phyloP scores from a whole-genome alignment of 2,329 filamentous ascomycete species.

The Aspergillus versicolor region DNA sequence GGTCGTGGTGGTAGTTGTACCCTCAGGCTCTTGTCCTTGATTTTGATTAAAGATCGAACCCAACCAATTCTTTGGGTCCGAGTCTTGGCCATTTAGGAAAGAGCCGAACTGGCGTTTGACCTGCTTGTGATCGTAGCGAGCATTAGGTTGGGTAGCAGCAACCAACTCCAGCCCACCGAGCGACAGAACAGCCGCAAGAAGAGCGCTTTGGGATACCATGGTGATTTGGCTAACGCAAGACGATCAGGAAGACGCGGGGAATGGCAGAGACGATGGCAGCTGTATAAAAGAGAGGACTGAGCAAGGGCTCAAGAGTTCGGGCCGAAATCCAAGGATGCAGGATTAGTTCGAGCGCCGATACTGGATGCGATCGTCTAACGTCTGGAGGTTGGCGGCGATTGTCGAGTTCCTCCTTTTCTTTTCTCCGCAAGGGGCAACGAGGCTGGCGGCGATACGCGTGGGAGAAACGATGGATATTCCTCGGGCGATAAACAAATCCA shows the following conservation, averaged over 20 bases:
- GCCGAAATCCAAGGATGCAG: conserved; percentile 6
- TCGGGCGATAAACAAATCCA: conserved; percentile 16
- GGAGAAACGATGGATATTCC: conserved; percentile 1
- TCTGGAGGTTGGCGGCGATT: not conserved
- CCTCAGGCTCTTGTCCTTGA: not conserved
- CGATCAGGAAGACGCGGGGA: conserved; percentile 11
- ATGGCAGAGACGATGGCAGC: conserved; percentile 4
- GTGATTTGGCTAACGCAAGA: conserved; percentile 15
- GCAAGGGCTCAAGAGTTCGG: conserved; percentile 20
- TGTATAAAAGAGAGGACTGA: conserved; percentile 26
- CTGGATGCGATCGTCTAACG: conserved; percentile 7
- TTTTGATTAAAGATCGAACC: not conserved
- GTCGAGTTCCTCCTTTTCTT: not conserved
- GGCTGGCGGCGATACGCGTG: conserved; percentile 14
- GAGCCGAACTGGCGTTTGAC: conserved; percentile 27
- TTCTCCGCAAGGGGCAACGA: conserved; percentile 9
- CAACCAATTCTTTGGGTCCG: not conserved
- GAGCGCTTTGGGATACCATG: conserved; percentile 31
- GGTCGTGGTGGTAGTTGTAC: not conserved
- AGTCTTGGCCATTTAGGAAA: not conserved
- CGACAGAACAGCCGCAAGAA: conserved; percentile 34
- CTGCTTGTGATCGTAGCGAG: conserved; percentile 26
- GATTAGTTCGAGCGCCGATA: conserved; percentile 13
- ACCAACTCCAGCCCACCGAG: conserved; percentile 35
- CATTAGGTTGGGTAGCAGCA: conserved; percentile 33